Base-by-base conservation (phyloP, 148 eudicot species). In the Spergularia marina region DNA sequence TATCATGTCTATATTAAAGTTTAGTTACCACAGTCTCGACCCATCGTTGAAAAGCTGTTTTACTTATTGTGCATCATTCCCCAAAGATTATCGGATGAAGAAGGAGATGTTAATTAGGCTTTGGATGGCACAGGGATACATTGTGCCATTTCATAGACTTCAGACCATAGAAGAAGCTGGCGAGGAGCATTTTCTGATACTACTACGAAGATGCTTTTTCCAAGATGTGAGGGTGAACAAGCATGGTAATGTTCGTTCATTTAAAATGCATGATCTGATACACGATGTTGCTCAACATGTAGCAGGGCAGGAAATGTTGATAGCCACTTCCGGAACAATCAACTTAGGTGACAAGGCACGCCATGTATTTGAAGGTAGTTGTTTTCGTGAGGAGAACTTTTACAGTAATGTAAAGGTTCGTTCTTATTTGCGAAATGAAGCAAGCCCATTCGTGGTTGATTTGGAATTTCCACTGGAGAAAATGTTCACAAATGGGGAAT, bases 321-420 rank as follows among this genome's bases (percentile, higher is more conserved):
- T 58, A 11, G 20, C 12, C 6, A 40, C 17, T 1, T 56, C 61
- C 8, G 0, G 4, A 9, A 23, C 30, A 53, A 9, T 12, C n/a
- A 13, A 65, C 2, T 12, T 59, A 54, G 15, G 54, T 7, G 39
- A 67, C 0, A 57, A 57, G 12, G 20, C 55, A 40, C 83, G 75
- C 23, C 86, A 76, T 67, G 20, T 80, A 15, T 70, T 70, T 41
- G 40, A 68, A 18, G 4, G 8, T 25, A 51, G 77, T 41, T 53
- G 56, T 15, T 5, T 10, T 1, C 58, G 39, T 30, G 0, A 5
- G 0, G 5, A 12, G 53, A 63, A 18, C 47, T 14, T 30, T 5
- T 30, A 30, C 11, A 10, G 18, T 2, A 34, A 16, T 53, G 53
- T 60, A 16, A 72, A 3, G 7, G 23, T 78, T 0, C 65, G 85